phyloP scores from a whole-genome alignment of 129 eudicot genomes.

The Flaveria linearis region DNA sequence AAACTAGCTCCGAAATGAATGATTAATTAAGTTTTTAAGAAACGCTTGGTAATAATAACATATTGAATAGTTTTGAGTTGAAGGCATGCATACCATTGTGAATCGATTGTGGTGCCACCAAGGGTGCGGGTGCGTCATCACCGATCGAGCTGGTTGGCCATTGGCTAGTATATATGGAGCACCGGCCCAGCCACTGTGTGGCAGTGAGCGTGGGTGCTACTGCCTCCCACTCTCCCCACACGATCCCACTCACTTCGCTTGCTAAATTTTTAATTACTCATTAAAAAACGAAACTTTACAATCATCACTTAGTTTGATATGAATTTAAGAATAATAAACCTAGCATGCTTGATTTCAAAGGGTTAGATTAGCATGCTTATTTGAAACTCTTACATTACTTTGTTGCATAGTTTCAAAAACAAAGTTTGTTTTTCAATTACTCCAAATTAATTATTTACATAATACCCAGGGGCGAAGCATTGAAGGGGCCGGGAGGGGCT shows the following conservation, averaged over 20 bases:
- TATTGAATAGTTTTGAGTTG: not conserved
- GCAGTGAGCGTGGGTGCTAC: constrained; percentile 30
- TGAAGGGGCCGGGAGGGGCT: too few species aligned
- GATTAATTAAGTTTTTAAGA: too few species aligned
- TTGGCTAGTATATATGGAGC: constrained; percentile 12
- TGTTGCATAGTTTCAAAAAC: too few species aligned
- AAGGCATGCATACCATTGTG: constrained; percentile 17
- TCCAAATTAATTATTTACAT: too few species aligned
- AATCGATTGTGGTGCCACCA: constrained; percentile 20
- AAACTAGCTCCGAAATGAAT: too few species aligned
- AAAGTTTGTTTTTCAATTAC: too few species aligned
- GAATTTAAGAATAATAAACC: not conserved
- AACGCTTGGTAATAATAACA: not conserved
- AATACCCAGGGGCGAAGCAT: too few species aligned
- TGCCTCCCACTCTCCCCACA: constrained; percentile 31
- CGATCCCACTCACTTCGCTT: constrained; percentile 12
- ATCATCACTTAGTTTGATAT: not conserved
- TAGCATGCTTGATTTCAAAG: too few species aligned
- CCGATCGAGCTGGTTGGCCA: not conserved
- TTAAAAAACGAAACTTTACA: not conserved
- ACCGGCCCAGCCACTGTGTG: constrained; percentile 15
- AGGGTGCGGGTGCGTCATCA: not conserved
- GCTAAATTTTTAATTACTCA: not conserved
- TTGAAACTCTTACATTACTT: too few species aligned
- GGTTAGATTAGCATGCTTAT: too few species aligned